phyloP scores from a whole-genome alignment of 2,329 filamentous ascomycete genomes.

The Allantophomopsis cytisporea region DNA sequence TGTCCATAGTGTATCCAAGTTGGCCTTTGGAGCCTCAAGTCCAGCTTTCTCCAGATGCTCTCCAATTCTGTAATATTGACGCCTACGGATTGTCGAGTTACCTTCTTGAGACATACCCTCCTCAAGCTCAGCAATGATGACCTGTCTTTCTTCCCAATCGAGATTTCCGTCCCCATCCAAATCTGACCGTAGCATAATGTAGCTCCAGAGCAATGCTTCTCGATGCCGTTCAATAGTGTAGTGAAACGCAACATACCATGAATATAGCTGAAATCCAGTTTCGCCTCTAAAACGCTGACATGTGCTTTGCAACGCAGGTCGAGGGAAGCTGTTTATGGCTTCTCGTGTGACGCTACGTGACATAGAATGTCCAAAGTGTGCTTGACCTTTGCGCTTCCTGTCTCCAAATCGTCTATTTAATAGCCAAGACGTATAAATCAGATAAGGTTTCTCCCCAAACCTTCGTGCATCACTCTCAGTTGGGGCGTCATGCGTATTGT shows the following conservation, averaged over 20 bases:
- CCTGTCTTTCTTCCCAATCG: slow-evolving; percentile 23
- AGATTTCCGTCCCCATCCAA: slow-evolving; percentile 23
- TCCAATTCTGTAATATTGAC: slow-evolving; percentile 24
- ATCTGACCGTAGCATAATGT: slow-evolving; percentile 25
- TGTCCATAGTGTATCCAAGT: slow-evolving; percentile 26
- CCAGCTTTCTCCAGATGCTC: slow-evolving; percentile 22
- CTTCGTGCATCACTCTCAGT: slow-evolving; percentile 10
- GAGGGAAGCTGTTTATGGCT: slow-evolving; percentile 25
- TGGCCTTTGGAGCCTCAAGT: slow-evolving; percentile 23
- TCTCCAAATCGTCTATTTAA: slow-evolving; percentile 28
- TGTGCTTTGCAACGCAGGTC: slow-evolving; percentile 23
- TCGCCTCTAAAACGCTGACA: slow-evolving; percentile 28
- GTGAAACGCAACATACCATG: slow-evolving; percentile 27
- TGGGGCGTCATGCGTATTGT: slow-evolving; percentile 23
- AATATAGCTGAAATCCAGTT: slow-evolving; percentile 26
- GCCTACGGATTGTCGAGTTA: slow-evolving; percentile 17
- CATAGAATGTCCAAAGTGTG: slow-evolving; percentile 27
- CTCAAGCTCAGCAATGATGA: slow-evolving; percentile 20
- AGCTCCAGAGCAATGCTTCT: slow-evolving; percentile 27
- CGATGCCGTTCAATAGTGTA: slow-evolving; percentile 28
- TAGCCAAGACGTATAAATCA: slow-evolving; percentile 29
- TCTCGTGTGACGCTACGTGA: slow-evolving; percentile 24
- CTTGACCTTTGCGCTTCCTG: slow-evolving; percentile 27
- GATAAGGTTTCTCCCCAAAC: slow-evolving; percentile 29
- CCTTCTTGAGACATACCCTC: slow-evolving; percentile 21